Base-by-base conservation (phyloP, 176 grass and related monocot species). In the Zea luxurians region DNA sequence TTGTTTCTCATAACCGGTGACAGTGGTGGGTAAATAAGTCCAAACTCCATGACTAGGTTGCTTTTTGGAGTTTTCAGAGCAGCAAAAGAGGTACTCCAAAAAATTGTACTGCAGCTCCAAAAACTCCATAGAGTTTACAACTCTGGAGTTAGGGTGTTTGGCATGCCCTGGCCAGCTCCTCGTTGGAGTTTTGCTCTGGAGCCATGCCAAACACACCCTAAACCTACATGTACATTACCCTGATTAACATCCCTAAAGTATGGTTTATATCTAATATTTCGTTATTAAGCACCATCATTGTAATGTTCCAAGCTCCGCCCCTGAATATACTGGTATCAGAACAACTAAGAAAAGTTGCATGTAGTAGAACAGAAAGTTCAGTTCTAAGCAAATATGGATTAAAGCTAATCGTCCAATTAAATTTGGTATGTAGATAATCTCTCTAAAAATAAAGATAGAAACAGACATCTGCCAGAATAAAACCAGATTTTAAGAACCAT, bases 341-440 rank as follows among this genome's bases (percentile, higher is more conserved):
- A 44, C 20, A 85, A 45, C 72, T 21, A 65, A 7, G 6, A 37
- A 50, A 45, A 71, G 13, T 69, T 69, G 52, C 41, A 66, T 46
- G 8, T 45, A 27, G 27, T 27, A 48, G 1, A n/a, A 41, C 13
- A 4, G 27, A 27, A 27, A 63, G 10, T 42, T 54, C 0, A 50
- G 16, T 70, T 61, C 48, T 13, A 83, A 77, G 17, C 11, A 17
- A 38, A 27, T 27, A 27, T 27, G 27, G 27, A 27, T 27, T 27
- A 7, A 57, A 57, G 54, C 17, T 18, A 57, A 57, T 16, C 7
- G 0, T 57, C 54, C 54, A 57, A 58, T 15, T n/a, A 20, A 58
- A 20, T n/a, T 20, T 57, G 54, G 20, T n/a, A 20, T 58, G 54
- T 58, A 58, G 18, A 58, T 58, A 58, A 58, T 58, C 11, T 57